Conservation (phyloP, 192 early-diverging fungal genomes). For the Polychytrium aggregatum region DNA sequence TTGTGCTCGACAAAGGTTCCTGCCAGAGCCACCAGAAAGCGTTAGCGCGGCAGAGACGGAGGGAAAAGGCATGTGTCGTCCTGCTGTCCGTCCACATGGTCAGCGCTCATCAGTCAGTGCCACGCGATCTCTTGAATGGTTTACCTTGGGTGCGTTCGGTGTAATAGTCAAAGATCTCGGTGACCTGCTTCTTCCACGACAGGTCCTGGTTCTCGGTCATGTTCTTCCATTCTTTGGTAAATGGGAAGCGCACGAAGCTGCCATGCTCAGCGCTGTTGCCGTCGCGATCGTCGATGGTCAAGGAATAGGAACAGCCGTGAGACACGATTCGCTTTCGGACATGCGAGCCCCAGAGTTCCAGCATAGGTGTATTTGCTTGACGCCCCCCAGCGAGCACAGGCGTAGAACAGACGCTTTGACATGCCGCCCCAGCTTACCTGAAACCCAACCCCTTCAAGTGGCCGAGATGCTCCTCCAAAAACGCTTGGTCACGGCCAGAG, state of each 20-base stretch:
- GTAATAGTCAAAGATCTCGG: constrained; percentile 88
- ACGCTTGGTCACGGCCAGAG: constrained; percentile 78
- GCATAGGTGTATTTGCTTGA: too few species aligned
- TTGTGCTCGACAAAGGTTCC: constrained; percentile 93
- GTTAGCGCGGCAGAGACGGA: constrained; percentile 1
- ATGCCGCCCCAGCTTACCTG: constrained; percentile 12
- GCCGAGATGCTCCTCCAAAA: constrained; percentile 78
- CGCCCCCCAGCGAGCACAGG: too few species aligned
- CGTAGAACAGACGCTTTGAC: too few species aligned
- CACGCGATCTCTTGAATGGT: too few species aligned
- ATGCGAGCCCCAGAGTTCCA: too few species aligned
- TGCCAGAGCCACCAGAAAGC: neutral
- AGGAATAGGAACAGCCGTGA: too few species aligned
- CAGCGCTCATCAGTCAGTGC: too few species aligned
- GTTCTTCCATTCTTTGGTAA: constrained; percentile 53
- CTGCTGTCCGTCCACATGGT: too few species aligned
- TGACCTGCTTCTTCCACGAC: constrained; percentile 88
- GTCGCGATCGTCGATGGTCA: too few species aligned
- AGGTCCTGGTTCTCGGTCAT: constrained; percentile 56
- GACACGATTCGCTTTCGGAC: too few species aligned
- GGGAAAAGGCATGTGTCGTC: too few species aligned
- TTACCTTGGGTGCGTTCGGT: constrained; percentile 88
- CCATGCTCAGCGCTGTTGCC: constrained; percentile 96
- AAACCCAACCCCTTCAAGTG: constrained; percentile 61
- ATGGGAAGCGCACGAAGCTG: constrained; percentile 78